Evolutionary conservation across 2,329 filamentous ascomycete species (phyloP), one percentile per base, ranked within the genome.

Genomic region (Gnomoniopsis smithogilvyi): DNA sequence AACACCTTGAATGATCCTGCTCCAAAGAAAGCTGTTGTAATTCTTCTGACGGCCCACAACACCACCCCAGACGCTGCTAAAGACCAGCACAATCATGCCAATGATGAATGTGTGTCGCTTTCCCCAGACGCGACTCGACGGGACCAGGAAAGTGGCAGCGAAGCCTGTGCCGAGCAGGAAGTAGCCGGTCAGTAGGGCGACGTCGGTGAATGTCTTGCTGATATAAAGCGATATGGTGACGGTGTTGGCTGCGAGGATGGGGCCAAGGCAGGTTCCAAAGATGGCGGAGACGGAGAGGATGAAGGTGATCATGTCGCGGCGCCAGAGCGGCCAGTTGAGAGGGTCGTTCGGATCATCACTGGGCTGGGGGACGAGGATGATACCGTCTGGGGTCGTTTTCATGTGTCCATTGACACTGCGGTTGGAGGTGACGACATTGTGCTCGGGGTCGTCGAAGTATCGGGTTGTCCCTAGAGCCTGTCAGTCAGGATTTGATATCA

Each of bases 341-440:
- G 92, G 93, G 73, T 97, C 93, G 71, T 96, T 94, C 3, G 91
- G 91, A 71, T 96, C 91, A 72, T 96, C 89, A 63, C 88, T 93
- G 2, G 94, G 94, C 69, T 97, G 94, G 6, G 94, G 94, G 6
- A 96, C 89, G 34, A 97, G 84, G 66, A 97, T 90, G 67, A 94
- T 89, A 53, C 87, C 85, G 19, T 81, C 73, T 19, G 80, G 77
- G 36, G 90, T 88, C 63, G 80, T 87, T 54, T 73, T 81, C 72
- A 93, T 90, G 72, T 86, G 90, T 73, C 95, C 96, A 66, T 95
- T 74, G 61, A 77, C 76, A 15, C 73, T 67, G 26, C 77, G 10
- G 19, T 3, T 7, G 21, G 45, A 21, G 45, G 21, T 12, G 12
- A 24, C 4, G 10, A 10, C 19, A 19, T 24, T 47, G 19, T 24